Evolutionary conservation across 495 filamentous ascomycete genomes (phyloP), one percentile per base, ranked within the genome.

Genomic region (Terfezia claveryi): DNA sequence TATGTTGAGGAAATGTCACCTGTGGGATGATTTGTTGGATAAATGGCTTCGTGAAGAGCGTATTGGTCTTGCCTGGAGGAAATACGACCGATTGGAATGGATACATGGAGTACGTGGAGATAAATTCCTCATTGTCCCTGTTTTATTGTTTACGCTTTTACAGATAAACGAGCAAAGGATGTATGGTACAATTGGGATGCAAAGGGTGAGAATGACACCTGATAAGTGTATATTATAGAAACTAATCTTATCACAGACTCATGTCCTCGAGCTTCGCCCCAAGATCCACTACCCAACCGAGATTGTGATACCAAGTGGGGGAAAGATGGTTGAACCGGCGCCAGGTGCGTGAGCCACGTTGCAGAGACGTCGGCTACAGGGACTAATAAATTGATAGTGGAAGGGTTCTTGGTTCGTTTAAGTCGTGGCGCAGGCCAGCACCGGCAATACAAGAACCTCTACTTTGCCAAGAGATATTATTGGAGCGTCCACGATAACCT

Each of bases 51-150:
- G 71, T 46, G 66, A 74, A 36, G 74, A 80, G 55, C 77, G 74
- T 36, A 79, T 86, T 69, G 82, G 82, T 2, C 70, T 86, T 53
- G 82, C 80, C 14, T 86, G 82, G 82, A 82, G 80, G 61, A 72
- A 82, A 37, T 86, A 85, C 61, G 82, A 86, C 60, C 74, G 82
- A 12, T 68, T 86, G 9, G 82, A 86, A 65, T 86, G 82, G 82
- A 67, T 86, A 8, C 73, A 80, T 65, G 82, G 82, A 16, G 69
- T 63, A 59, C 46, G 38, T 46, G 27, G 27, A 32, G 27, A 7
- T 5, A 7, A n/a, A 14, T 37, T 14, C 38, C 9, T 37, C 4
- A n/a, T 16, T 56, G 1, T 8, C n/a, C 2, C 16, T 16, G 16
- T 20, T 11, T n/a, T 10, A 36, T 16, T 58, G 54, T 16, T 52